These are phyloP conservation scores for Ophiosphaerella korrae DNA, from an alignment of 2,329 filamentous ascomycete species.

Conservation along the genomic window DNA sequence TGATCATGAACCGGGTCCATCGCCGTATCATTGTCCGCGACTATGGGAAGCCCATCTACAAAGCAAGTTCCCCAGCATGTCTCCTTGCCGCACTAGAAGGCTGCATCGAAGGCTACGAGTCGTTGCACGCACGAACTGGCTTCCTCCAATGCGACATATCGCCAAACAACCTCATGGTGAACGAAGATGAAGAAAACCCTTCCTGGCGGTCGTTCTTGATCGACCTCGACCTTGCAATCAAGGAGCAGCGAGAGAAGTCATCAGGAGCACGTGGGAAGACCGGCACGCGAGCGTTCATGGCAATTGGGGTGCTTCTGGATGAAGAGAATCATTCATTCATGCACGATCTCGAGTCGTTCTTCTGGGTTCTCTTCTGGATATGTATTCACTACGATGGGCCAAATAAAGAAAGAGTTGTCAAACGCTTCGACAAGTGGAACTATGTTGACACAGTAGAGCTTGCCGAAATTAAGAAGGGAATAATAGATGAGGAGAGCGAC, in stretches of 20 bases:
- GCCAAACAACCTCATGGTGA: constrained; percentile 55
- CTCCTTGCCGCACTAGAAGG: constrained; percentile 47
- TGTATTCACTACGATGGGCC: too few relatives aligned
- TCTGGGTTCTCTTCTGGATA: constrained; percentile 43
- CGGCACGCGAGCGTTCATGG: too few relatives aligned
- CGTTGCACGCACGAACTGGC: constrained; percentile 27
- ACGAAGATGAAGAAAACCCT: constrained; percentile 50
- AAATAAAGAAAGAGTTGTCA: too few relatives aligned
- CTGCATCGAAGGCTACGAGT: constrained; percentile 49
- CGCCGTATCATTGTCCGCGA: constrained; percentile 50
- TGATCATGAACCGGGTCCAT: constrained; percentile 46
- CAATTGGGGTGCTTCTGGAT: constrained; percentile 17
- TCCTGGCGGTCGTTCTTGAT: constrained; percentile 51
- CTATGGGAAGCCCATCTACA: constrained; percentile 51
- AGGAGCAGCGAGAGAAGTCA: constrained; percentile 31
- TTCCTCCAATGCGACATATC: constrained; percentile 34
- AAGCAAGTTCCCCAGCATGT: constrained; percentile 43
- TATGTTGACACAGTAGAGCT: too few relatives aligned
- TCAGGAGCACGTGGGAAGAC: constrained; percentile 51
- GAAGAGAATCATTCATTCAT: constrained; percentile 52
- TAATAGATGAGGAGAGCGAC: too few relatives aligned
- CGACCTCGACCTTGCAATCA: constrained; percentile 48
- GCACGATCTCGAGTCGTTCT: constrained; percentile 57
- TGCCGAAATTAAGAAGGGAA: too few relatives aligned
- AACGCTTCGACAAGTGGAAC: too few relatives aligned